A percentile compares a stretch with the other conserved stretches of the same genome.
phyloP scores from a whole-genome alignment of 768 basidiomycete species.

The Boletus subparvulus region DNA sequence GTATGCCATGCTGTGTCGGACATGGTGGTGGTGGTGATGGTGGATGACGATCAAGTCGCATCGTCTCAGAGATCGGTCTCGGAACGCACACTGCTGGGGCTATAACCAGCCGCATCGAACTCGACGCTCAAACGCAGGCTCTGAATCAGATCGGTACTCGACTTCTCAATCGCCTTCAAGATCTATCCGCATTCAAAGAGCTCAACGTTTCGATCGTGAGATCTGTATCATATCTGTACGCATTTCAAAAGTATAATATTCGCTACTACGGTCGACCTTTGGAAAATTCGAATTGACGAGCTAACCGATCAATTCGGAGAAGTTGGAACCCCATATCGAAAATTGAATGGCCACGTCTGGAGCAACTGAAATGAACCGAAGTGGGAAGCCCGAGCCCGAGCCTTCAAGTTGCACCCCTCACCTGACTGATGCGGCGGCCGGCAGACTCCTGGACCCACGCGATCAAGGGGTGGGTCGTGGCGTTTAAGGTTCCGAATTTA shows the following conservation, averaged over 20 bases:
- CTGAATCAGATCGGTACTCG: not conserved
- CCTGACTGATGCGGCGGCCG: too few relatives aligned
- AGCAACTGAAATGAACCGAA: too few relatives aligned
- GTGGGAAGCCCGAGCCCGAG: too few relatives aligned
- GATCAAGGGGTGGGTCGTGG: not conserved
- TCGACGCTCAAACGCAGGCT: not conserved
- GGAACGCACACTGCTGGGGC: not conserved
- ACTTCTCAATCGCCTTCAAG: not conserved
- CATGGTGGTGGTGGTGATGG: conserved; percentile 16
- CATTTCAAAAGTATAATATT: not conserved
- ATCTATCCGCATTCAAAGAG: not conserved
- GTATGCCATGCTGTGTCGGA: conserved; percentile 48
- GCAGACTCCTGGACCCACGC: not conserved
- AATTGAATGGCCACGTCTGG: not conserved
- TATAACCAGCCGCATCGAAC: too few relatives aligned
- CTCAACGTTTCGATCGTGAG: not conserved
- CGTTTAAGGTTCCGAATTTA: not conserved
- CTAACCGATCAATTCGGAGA: conserved; percentile 5
- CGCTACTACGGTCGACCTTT: not conserved
- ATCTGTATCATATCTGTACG: not conserved
- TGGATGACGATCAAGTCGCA: conserved; percentile 1
- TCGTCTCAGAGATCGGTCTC: not conserved
- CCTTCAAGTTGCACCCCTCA: too few relatives aligned
- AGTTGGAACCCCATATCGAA: not conserved
- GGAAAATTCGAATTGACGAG: not conserved